A percentile compares a stretch with the other conserved stretches of the same genome.
Evolutionary conservation across 2,329 filamentous ascomycete genomes (phyloP).

Genomic region (Fusarium burgessii): DNA sequence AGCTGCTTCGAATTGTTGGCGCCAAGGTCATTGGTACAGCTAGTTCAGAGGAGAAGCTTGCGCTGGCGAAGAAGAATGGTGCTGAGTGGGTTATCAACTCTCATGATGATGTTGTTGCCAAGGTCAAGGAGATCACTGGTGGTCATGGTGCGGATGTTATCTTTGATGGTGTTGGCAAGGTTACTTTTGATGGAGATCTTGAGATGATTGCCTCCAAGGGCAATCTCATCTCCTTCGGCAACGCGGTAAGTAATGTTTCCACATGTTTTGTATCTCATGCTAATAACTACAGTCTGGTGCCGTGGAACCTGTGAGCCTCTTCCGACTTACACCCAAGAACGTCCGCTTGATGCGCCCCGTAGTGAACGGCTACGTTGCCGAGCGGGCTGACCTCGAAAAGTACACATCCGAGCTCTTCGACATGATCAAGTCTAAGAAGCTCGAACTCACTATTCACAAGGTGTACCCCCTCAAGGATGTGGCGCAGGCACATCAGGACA

Average conservation of each 20-base stretch:
- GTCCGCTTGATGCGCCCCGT: slow-evolving; percentile 80
- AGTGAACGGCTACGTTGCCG: slow-evolving; percentile 77
- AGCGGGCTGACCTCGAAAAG: slow-evolving; percentile 75
- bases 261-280: background rate
- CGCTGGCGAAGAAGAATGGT: slow-evolving; percentile 75
- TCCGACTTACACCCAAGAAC: slow-evolving; percentile 77
- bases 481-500: slow-evolving; percentile 77
- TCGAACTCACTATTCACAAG: slow-evolving; percentile 81
- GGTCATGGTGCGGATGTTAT: slow-evolving; percentile 80
- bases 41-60: slow-evolving; percentile 77
- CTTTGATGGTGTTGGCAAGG: slow-evolving; percentile 88
- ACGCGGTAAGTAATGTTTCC: slow-evolving; percentile 67
- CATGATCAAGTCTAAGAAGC: slow-evolving; percentile 74
- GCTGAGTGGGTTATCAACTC: slow-evolving; percentile 81
- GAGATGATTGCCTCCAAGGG: slow-evolving; percentile 83
- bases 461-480: slow-evolving; percentile 81
- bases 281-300: slow-evolving; percentile 67
- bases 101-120: slow-evolving; percentile 65
- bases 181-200: slow-evolving; percentile 83
- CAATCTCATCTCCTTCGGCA: slow-evolving; percentile 82
- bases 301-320: slow-evolving; percentile 73
- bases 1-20: slow-evolving; percentile 78
- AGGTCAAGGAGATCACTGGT: slow-evolving; percentile 76
- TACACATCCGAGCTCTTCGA: slow-evolving; percentile 80
- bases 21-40: slow-evolving; percentile 85